Percentiles rank a stretch among this genome's conserved stretches.
Conservation (phyloP, 164 flowering plant genomes). For the Euptelea pleiosperma region DNA sequence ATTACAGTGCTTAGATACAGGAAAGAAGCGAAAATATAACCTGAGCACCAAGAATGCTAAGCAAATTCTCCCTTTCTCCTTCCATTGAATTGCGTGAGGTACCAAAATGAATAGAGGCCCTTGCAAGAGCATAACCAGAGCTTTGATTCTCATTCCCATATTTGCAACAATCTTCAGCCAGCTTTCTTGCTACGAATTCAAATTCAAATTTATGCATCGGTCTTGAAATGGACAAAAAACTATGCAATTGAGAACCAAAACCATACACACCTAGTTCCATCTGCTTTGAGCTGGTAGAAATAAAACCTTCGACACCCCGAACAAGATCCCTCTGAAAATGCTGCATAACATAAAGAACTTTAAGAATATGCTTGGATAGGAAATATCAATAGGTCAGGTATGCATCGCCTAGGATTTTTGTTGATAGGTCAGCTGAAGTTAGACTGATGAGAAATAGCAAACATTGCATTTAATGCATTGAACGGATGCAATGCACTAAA, state of each 20-base stretch:
- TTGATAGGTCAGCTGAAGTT: too few species aligned
- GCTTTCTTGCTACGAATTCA: constrained; percentile 41
- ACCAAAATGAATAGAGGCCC: constrained; percentile 56
- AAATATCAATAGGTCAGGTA: too few species aligned
- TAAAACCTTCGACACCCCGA: constrained; percentile 74
- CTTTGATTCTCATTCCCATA: constrained; percentile 56
- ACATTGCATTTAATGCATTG: too few species aligned
- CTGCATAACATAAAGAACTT: constrained; percentile 35
- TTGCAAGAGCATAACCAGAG: constrained; percentile 40
- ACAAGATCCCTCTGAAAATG: constrained; percentile 84
- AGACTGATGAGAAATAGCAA: too few species aligned
- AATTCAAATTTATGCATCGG: constrained; percentile 10
- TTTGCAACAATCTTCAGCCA: constrained; percentile 67
- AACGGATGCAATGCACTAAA: too few species aligned
- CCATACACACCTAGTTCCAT: constrained; percentile 59
- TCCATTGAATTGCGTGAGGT: constrained; percentile 54
- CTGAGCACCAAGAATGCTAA: constrained; percentile 49
- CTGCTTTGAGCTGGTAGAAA: constrained; percentile 57
- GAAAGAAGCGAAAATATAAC: constrained; percentile 26
- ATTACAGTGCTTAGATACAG: not conserved
- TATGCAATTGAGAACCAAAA: constrained; percentile 8
- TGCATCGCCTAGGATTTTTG: too few species aligned
- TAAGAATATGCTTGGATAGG: not conserved
- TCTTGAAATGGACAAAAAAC: constrained; percentile 4
- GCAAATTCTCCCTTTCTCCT: constrained; percentile 50